Evolutionary conservation across 139 green algal genomes (phyloP), one percentile per base, ranked within the genome.

Genomic region (Raphidocelis subcapitata): DNA sequence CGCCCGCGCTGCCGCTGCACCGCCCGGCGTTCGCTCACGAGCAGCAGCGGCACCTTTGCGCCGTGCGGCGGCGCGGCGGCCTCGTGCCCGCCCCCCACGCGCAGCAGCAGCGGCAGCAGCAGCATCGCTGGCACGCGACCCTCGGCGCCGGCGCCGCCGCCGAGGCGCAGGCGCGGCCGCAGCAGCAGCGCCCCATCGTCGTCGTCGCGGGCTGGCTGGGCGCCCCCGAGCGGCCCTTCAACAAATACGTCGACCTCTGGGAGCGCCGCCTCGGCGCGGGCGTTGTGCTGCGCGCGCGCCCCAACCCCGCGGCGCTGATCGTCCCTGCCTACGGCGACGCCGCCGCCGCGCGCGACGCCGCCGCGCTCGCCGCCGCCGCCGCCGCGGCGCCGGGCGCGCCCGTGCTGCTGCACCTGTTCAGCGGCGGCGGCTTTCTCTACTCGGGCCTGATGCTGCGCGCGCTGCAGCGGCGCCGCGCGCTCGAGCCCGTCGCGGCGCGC

Each of bases 341-440:
- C 23, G 31, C 55, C 16, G 72, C 72, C 26, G 62, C 52, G 37
- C 37, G 49, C 46, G 64, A 61, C 37, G 62, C 72, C 3, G 35
- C 47, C 36, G 49, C 29, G 55, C 49, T 78, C 23, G 2, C 12
- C 29, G 14, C 4, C 24, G 60, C 16, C 29, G 60, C 60, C 3
- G 5, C 29, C 4, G 16, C 23, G 5, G 24, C 24, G 24, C 54
- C 54, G 24, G n/a, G 54, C 12, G 10, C 54, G 24, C 54, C 54
- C 12, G 12, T 61, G 12, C 23, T 47, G 21, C 15, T 78, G n/a
- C 62, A 73, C 28, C 28, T 78, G 20, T 78, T 72, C 63, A 60
- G 31, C 3, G 72, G 72, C 0, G 72, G 72, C 16, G 72, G 72
- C 21, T 78, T 66, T 35, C 71, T 78, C 18, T 78, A 72, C 63